These are phyloP conservation scores for Polygonum maritimum DNA, from an alignment of 148 eudicot genomes.

Conservation along the genomic window DNA sequence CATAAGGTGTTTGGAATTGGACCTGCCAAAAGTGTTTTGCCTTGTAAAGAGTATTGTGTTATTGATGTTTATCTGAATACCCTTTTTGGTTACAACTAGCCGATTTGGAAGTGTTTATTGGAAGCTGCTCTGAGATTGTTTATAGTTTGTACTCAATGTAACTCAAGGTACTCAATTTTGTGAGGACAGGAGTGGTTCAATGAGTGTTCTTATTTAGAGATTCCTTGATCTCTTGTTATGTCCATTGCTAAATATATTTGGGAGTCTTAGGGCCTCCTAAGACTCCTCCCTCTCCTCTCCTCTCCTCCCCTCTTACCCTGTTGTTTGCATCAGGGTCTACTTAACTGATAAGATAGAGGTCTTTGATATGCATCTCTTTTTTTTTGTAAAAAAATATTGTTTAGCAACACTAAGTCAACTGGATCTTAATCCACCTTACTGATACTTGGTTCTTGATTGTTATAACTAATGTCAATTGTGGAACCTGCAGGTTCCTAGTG, in stretches of 20 bases:
- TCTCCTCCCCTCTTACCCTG: background rate
- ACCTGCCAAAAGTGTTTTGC: background rate
- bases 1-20: background rate
- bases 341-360: background rate
- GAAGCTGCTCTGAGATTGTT: background rate
- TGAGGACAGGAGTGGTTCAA: background rate
- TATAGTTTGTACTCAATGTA: background rate
- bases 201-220: background rate
- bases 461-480: conserved; percentile 5
- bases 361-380: background rate
- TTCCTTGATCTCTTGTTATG: background rate
- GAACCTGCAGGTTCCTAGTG: conserved; percentile 85
- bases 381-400: background rate
- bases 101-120: background rate
- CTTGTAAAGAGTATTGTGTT: background rate
- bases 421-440: background rate
- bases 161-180: background rate
- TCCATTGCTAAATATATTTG: conserved; percentile 2
- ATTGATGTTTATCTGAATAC: background rate
- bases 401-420: background rate
- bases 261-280: background rate
- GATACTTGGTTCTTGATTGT: background rate
- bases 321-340: background rate
- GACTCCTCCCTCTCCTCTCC: background rate
- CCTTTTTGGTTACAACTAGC: background rate